Percentiles rank a stretch among this genome's conserved stretches.
Conservation (phyloP, 2,329 filamentous ascomycete genomes). For the Neonectria faginata region DNA sequence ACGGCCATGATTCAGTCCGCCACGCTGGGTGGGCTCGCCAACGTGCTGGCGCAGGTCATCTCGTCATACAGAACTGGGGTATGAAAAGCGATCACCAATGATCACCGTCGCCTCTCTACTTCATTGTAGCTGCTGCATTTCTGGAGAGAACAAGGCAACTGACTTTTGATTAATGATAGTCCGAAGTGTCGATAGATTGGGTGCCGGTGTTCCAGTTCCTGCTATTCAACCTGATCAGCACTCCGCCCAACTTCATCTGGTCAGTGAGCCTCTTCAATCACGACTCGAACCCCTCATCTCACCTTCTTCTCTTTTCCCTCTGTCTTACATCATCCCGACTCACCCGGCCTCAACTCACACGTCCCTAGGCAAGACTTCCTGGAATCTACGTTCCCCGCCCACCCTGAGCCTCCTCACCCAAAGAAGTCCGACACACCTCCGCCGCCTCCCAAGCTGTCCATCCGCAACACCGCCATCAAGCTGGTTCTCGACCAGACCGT, state of each 20-base stretch:
- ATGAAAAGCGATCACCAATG: constrained; percentile 40
- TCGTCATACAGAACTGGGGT: constrained; percentile 71
- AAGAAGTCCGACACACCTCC: constrained; percentile 52
- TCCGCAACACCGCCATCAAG: constrained; percentile 75
- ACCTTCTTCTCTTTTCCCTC: constrained; percentile 11
- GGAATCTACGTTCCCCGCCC: constrained; percentile 79
- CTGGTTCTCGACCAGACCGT: constrained; percentile 76
- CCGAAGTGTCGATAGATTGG: constrained; percentile 71
- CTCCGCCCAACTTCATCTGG: constrained; percentile 89
- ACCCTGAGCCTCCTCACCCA: constrained; percentile 55
- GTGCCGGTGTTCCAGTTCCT: constrained; percentile 81
- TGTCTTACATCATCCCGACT: not conserved
- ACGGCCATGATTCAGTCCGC: constrained; percentile 74
- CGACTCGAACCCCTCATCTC: not conserved
- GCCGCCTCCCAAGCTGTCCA: constrained; percentile 61
- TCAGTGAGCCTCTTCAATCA: constrained; percentile 49
- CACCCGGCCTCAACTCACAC: constrained; percentile 27
- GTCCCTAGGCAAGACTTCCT: constrained; percentile 77
- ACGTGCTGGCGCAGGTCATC: constrained; percentile 78
- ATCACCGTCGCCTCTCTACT: not conserved
- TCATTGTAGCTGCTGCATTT: not conserved
- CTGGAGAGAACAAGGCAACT: not conserved
- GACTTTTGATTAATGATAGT: constrained; percentile 53
- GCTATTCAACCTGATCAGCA: constrained; percentile 77
- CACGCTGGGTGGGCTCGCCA: constrained; percentile 74